These are phyloP conservation scores for Allodekkera sacchari DNA, from an alignment of 805 yeast genomes.

Conservation along the genomic window DNA sequence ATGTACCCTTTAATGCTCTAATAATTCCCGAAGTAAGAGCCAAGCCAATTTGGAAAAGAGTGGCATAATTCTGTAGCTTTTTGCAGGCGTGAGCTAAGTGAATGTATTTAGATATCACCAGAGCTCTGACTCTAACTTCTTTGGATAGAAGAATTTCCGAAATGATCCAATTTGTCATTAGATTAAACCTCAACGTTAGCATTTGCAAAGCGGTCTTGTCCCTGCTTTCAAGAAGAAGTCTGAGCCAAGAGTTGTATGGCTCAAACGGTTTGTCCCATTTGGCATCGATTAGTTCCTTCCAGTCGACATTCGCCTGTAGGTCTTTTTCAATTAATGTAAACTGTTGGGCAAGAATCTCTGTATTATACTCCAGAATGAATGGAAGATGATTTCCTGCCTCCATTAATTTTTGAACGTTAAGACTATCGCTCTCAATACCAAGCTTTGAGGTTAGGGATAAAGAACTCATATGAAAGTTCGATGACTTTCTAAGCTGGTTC, in stretches of 20 bases:
- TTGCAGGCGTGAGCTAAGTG: slow-evolving; percentile 76
- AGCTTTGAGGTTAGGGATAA: slow-evolving; percentile 21
- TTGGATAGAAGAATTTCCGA: slow-evolving; percentile 76
- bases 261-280: slow-evolving; percentile 61
- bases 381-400: slow-evolving; percentile 60
- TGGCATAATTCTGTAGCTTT: slow-evolving; percentile 69
- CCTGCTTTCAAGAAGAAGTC: slow-evolving; percentile 47
- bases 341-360: slow-evolving; percentile 65
- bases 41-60: slow-evolving; percentile 78
- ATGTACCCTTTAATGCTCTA: slow-evolving; percentile 54
- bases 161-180: slow-evolving; percentile 86
- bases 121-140: slow-evolving; percentile 48
- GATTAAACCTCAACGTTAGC: slow-evolving; percentile 77
- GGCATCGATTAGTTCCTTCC: slow-evolving; percentile 80
- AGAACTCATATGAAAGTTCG: slow-evolving; percentile 22
- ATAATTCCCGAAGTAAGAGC: slow-evolving; percentile 68
- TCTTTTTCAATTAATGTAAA: slow-evolving; percentile 84
- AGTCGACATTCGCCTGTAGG: slow-evolving; percentile 74
- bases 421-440: slow-evolving; percentile 6
- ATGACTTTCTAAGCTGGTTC: slow-evolving; percentile 7
- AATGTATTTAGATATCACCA: slow-evolving; percentile 75
- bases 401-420: slow-evolving; percentile 33
- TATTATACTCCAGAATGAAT: slow-evolving; percentile 66
- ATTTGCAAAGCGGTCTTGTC: slow-evolving; percentile 62
- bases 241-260: slow-evolving; percentile 79